Conservation (phyloP, 805 yeast species). For the Starmera pachycereana region DNA sequence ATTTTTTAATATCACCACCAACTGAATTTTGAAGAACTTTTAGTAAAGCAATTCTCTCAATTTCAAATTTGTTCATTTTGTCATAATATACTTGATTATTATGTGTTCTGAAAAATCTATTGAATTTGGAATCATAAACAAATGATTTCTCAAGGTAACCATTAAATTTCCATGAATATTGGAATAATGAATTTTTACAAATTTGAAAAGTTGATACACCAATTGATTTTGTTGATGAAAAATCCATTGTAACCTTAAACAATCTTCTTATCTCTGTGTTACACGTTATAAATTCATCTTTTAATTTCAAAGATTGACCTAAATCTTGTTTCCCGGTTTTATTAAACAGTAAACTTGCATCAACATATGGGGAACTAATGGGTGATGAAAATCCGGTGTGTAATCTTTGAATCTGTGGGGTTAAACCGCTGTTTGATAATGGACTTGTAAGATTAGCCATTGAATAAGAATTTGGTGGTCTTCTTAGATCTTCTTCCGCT, state of each 20-base stretch:
- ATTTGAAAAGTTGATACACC: slow-evolving; percentile 2
- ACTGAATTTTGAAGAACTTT: too few relatives aligned
- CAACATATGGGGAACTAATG: slow-evolving; percentile 8
- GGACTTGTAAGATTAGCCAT: background rate
- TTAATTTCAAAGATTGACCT: background rate
- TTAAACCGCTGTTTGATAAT: background rate
- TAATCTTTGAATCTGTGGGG: background rate
- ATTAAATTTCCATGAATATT: slow-evolving; percentile 10
- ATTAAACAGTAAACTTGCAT: slow-evolving; percentile 4
- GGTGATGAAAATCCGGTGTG: background rate
- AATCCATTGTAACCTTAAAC: slow-evolving; percentile 1
- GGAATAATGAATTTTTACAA: slow-evolving; percentile 1
- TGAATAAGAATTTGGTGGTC: background rate
- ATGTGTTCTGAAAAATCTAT: too few relatives aligned
- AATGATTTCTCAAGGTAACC: slow-evolving; percentile 12
- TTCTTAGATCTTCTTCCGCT: too few relatives aligned
- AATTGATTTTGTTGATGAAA: background rate
- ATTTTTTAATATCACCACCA: background rate
- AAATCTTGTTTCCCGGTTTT: background rate
- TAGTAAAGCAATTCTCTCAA: background rate
- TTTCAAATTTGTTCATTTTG: background rate
- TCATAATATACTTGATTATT: background rate
- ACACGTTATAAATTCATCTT: background rate
- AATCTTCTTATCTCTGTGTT: slow-evolving; percentile 2
- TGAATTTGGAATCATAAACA: too few relatives aligned